A percentile compares a stretch with the other conserved stretches of the same genome.
Conservation (phyloP, 495 filamentous ascomycete genomes). For the Talaromyces adpressus region DNA sequence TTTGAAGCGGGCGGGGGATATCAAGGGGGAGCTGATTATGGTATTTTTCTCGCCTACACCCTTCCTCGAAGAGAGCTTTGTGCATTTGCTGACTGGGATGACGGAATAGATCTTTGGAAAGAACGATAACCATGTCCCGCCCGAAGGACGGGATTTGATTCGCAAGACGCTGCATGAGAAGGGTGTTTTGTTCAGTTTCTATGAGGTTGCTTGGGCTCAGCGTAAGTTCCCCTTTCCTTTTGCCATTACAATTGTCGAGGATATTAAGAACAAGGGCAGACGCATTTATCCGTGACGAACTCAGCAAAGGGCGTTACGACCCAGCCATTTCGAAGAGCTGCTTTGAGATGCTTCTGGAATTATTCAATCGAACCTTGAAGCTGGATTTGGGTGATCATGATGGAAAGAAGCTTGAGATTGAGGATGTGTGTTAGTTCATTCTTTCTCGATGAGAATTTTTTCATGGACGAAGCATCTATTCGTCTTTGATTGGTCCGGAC, state of each 20-base stretch:
- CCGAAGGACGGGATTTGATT: constrained; percentile 79
- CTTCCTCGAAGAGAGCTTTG: background rate
- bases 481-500: background rate
- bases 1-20: constrained; percentile 57
- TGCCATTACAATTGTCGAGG: background rate
- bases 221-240: constrained; percentile 40
- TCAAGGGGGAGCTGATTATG: constrained; percentile 71
- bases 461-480: background rate
- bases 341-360: constrained; percentile 83
- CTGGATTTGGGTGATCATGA: constrained; percentile 62
- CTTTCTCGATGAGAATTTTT: background rate
- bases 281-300: constrained; percentile 93
- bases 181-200: constrained; percentile 70
- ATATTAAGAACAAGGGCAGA: constrained; percentile 28
- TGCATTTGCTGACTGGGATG: background rate
- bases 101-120: constrained; percentile 65
- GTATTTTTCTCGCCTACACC: constrained; percentile 18
- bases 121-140: constrained; percentile 83
- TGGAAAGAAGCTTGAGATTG: constrained; percentile 41
- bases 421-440: constrained; percentile 47
- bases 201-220: constrained; percentile 87
- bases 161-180: constrained; percentile 72
- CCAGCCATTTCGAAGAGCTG: constrained; percentile 81
- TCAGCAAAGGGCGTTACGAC: constrained; percentile 89
- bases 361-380: constrained; percentile 74